A percentile compares a stretch with the other conserved stretches of the same genome.
Conservation (phyloP, 2,329 filamentous ascomycete species). For the Fusarium coffeatum region DNA sequence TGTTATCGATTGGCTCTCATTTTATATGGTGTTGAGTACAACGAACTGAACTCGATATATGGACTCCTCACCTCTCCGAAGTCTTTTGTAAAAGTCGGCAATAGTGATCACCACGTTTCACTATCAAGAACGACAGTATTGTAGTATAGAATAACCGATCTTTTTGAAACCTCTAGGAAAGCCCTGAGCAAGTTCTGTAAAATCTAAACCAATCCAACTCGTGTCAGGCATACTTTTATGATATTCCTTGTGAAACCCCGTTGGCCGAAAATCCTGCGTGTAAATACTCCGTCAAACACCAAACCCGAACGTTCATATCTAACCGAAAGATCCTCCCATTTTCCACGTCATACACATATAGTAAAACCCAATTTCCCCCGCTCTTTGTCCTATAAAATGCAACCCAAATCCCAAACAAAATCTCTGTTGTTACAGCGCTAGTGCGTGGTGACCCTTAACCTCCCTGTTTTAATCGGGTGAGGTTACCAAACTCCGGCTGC, state of each 20-base stretch:
- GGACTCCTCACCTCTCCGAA: not conserved
- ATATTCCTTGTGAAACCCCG: not conserved
- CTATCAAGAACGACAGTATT: not conserved
- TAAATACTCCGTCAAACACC: constrained; percentile 20
- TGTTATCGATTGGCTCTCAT: not conserved
- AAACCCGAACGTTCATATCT: constrained; percentile 12
- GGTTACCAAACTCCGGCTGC: constrained; percentile 42
- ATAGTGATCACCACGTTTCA: not conserved
- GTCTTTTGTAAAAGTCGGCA: not conserved
- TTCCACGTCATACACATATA: constrained; percentile 22
- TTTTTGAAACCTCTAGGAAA: not conserved
- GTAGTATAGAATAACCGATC: not conserved
- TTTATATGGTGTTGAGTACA: not conserved
- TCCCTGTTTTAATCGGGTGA: constrained; percentile 25
- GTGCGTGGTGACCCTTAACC: constrained; percentile 11
- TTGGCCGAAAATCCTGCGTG: not conserved
- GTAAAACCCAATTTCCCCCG: constrained; percentile 14
- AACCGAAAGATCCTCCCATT: constrained; percentile 15
- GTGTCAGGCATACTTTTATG: not conserved
- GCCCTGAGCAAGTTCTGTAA: not conserved
- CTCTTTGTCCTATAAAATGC: constrained; percentile 13
- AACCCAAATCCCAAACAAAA: not conserved
- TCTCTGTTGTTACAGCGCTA: constrained; percentile 6
- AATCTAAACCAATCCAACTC: not conserved
- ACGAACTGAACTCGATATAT: not conserved